Evolutionary conservation across 345 rosid species (phyloP), one percentile per base, ranked within the genome.

Genomic region (Melaleuca quinquenervia): DNA sequence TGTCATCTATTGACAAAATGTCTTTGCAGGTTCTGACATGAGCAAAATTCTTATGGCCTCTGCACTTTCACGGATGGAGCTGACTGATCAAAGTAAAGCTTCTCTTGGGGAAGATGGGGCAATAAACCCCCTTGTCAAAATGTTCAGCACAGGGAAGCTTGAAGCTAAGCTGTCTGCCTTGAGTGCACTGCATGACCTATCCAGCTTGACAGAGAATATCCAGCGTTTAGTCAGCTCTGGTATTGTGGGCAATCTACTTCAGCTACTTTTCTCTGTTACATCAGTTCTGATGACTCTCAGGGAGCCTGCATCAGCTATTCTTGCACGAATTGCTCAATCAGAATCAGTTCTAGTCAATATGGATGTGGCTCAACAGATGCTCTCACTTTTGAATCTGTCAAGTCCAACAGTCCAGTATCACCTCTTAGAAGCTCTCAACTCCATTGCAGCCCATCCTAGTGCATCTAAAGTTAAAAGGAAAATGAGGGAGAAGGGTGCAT

Each of bases 41-140:
- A 84, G 91, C 87, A 94, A 93, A 92, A 91, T 94, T 90, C 96
- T 94, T 27, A 93, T 94, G 97, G 97, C 96, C 78, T 91, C 94
- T 41, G 94, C 97, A 74, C 87, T 94, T 76, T 93, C 92, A 50
- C 91, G 93, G 89, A 91, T 94, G 90, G 96, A 93, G 88, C 92
- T 94, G 82, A 93, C 95, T 36, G 95, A 94, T 85, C 94, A 90
- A 88, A 86, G 91, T 86, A 93, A 92, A 89, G 92, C 92, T 86
- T 91, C 91, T 22, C 92, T 94, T 21, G 97, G 96, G 56, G 93
- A 91, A 88, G 92, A 92, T 41, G 97, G 95, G 82, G 96, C 92
- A 21, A 87, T 94, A 14, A 93, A 91, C 52, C 92, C 93, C 84
- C 94, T 94, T 9, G 95, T 87, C 56, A 90, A 84, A 52, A 92